A percentile compares a stretch with the other conserved stretches of the same genome.
phyloP scores from a whole-genome alignment of 1,284 basidiomycete species.

The Stygiomarasmius scandens region DNA sequence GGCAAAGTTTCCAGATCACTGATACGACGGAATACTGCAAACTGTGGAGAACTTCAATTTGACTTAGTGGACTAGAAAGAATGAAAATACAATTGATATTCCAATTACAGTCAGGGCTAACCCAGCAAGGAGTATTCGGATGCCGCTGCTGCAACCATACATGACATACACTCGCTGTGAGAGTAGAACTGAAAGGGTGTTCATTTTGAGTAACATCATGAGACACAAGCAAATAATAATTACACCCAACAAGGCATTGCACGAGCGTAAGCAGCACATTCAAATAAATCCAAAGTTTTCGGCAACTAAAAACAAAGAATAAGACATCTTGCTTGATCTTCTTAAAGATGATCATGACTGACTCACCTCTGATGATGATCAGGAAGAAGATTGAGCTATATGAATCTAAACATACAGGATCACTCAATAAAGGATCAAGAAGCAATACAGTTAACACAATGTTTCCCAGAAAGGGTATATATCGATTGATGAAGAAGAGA shows the following conservation, averaged over 20 bases:
- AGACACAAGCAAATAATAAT: not conserved
- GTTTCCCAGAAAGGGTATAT: slow-evolving; percentile 19
- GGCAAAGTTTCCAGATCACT: not conserved
- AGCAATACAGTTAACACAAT: slow-evolving; percentile 16
- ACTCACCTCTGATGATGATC: not conserved
- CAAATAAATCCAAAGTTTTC: slow-evolving; percentile 3
- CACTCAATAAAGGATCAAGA: slow-evolving; percentile 6
- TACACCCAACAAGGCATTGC: slow-evolving; percentile 6
- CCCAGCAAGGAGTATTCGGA: slow-evolving; percentile 11
- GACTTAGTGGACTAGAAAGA: not conserved
- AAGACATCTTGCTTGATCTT: not conserved
- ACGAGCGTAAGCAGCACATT: slow-evolving; percentile 5
- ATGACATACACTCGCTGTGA: slow-evolving; percentile 20
- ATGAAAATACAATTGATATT: not conserved
- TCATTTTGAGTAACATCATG: not conserved
- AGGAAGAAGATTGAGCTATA: too few species aligned
- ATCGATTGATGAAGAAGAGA: slow-evolving; percentile 22
- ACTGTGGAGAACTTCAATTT: not conserved
- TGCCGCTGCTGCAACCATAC: slow-evolving; percentile 14
- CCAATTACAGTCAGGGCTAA: slow-evolving; percentile 1
- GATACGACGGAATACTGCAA: slow-evolving; percentile 2
- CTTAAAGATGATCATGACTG: too few species aligned
- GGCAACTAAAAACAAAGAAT: slow-evolving; percentile 1
- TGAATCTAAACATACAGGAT: not conserved
- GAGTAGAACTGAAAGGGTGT: slow-evolving; percentile 15